Percentiles rank a stretch among this genome's conserved stretches.
Conservation (phyloP, 176 grass and related monocot species). For the Oryza meridionalis region DNA sequence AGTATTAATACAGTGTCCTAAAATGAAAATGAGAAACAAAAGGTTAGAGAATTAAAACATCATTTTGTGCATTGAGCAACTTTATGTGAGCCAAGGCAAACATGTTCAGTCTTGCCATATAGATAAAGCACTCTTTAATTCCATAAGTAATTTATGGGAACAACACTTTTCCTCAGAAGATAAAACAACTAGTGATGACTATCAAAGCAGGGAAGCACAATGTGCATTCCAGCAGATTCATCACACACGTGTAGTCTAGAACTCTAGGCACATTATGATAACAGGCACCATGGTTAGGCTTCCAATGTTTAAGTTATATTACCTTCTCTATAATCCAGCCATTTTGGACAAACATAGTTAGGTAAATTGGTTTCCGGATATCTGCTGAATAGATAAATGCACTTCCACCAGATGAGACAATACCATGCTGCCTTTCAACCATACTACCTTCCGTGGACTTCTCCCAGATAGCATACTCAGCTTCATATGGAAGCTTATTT, state of each 20-base stretch:
- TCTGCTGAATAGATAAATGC: constrained; percentile 94
- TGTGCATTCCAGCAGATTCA: constrained; percentile 7
- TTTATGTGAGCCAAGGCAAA: not conserved
- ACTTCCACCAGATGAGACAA: constrained; percentile 68
- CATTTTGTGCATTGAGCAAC: constrained; percentile 7
- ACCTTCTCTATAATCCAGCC: constrained; percentile 96
- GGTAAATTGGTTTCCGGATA: constrained; percentile 79
- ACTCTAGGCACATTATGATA: constrained; percentile 13
- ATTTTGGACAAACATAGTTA: constrained; percentile 93
- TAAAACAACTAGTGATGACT: not conserved
- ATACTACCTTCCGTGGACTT: constrained; percentile 74
- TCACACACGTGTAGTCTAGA: not conserved
- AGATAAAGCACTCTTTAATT: constrained; percentile 2
- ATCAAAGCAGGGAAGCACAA: not conserved
- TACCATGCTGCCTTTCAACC: constrained; percentile 85
- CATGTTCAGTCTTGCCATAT: constrained; percentile 4
- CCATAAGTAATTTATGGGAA: not conserved
- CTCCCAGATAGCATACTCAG: constrained; percentile 98
- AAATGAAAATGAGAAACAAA: constrained; percentile 41
- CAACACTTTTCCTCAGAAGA: not conserved
- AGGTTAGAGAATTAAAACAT: constrained; percentile 20
- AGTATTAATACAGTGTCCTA: constrained; percentile 83
- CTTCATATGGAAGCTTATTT: constrained; percentile 91
- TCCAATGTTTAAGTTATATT: constrained; percentile 33
- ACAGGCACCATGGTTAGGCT: not conserved